These are phyloP conservation scores for Closterium sp. DNA, from an alignment of 139 green algal genomes.

Conservation along the genomic window DNA sequence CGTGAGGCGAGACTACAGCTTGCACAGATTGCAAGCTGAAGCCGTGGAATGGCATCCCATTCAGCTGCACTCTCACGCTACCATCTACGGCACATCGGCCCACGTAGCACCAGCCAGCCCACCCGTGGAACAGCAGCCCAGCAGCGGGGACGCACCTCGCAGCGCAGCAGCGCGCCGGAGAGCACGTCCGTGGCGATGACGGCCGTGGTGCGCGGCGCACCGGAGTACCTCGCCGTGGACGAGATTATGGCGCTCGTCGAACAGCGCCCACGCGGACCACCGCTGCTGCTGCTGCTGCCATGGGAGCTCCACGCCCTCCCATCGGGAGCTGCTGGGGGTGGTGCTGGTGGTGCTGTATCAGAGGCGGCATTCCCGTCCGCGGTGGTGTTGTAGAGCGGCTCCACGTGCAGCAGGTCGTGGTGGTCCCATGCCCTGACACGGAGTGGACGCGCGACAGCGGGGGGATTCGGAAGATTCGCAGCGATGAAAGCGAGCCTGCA, in stretches of 20 bases:
- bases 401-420: conserved; percentile 30
- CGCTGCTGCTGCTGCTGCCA: neutral
- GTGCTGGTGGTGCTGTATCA: neutral
- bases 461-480: too few relatives aligned
- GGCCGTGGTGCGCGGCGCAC: conserved; percentile 15
- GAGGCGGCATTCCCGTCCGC: neutral
- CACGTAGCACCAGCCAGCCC: too few relatives aligned
- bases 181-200: conserved; percentile 25
- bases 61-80: too few relatives aligned
- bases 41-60: too few relatives aligned
- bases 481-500: neutral
- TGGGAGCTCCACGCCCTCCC: neutral
- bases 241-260: conserved; percentile 22
- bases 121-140: too few relatives aligned
- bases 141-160: conserved; percentile 35
- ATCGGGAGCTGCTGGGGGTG: neutral
- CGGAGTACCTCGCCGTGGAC: conserved; percentile 36
- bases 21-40: too few relatives aligned
- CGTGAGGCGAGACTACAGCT: too few relatives aligned
- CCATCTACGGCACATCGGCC: too few relatives aligned
- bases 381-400: conserved; percentile 12
- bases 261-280: neutral
- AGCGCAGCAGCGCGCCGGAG: conserved; percentile 27
- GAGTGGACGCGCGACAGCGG: neutral
- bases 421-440: conserved; percentile 27